Conservation (phyloP, 208 protist genomes). For the Leishmania guyanensis region DNA sequence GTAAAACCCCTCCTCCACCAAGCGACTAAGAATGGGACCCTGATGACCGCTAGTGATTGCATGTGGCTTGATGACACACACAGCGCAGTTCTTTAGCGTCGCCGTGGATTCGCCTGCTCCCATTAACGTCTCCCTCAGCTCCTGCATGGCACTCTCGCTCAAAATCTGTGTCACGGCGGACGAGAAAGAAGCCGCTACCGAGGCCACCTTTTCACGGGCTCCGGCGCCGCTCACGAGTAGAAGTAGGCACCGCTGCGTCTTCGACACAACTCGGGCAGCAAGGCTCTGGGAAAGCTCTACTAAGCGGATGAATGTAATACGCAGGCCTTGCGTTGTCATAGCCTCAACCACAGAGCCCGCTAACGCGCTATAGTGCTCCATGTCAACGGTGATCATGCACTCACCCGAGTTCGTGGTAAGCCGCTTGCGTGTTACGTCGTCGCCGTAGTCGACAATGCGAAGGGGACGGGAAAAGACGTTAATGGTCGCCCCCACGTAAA, state of each 20-base stretch:
- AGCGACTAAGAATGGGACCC: slow-evolving; percentile 89
- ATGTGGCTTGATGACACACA: slow-evolving; percentile 96
- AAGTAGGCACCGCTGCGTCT: slow-evolving; percentile 48
- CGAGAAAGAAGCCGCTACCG: slow-evolving; percentile 35
- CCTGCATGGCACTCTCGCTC: slow-evolving; percentile 38
- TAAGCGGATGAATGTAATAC: slow-evolving; percentile 73
- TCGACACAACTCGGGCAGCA: slow-evolving; percentile 33
- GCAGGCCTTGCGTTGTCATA: slow-evolving; percentile 57
- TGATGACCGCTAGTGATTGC: slow-evolving; percentile 89
- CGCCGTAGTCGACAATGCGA: slow-evolving; percentile 91
- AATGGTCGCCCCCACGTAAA: slow-evolving; percentile 93
- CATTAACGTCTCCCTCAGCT: slow-evolving; percentile 39
- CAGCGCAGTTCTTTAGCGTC: slow-evolving; percentile 84
- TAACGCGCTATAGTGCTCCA: slow-evolving; percentile 25
- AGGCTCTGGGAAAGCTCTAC: slow-evolving; percentile 63
- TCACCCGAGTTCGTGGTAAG: slow-evolving; percentile 62
- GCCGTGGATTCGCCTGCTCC: slow-evolving; percentile 81
- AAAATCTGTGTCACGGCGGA: slow-evolving; percentile 44
- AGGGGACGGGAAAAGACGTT: slow-evolving; percentile 93
- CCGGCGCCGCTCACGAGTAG: slow-evolving; percentile 63
- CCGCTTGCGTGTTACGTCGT: slow-evolving; percentile 81
- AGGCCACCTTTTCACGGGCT: slow-evolving; percentile 51
- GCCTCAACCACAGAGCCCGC: slow-evolving; percentile 59
- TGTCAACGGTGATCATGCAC: slow-evolving; percentile 68
- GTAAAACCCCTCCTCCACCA: slow-evolving; percentile 93